These are phyloP conservation scores for Testicularia cyperi DNA, from an alignment of 1,284 basidiomycete genomes.

Conservation along the genomic window DNA sequence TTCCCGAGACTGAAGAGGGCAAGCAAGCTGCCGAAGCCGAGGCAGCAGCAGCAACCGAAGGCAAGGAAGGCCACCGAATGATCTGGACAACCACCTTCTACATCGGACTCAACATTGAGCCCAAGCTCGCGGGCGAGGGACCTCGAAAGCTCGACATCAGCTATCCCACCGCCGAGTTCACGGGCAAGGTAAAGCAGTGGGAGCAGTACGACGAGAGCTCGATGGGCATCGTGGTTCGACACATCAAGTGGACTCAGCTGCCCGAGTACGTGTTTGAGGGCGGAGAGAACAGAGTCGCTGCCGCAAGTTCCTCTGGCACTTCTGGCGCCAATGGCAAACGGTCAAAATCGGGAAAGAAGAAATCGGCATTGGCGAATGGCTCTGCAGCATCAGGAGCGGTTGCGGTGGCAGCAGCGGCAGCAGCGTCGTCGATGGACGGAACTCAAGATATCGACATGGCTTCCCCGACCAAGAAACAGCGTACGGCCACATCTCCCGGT, in stretches of 20 bases:
- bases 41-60: conserved; percentile 40
- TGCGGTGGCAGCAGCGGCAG: conserved; percentile 1
- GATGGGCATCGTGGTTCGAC: conserved; percentile 92
- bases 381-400: conserved; percentile 1
- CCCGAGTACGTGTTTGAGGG: conserved; percentile 79
- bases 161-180: conserved; percentile 93
- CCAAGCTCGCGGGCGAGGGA: conserved; percentile 67
- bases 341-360: conserved; percentile 70
- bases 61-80: conserved; percentile 66
- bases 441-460: conserved; percentile 27
- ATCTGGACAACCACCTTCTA: conserved; percentile 95
- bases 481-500: neutral
- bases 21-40: conserved; percentile 42
- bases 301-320: conserved; percentile 71
- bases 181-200: conserved; percentile 92
- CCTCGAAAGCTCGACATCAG: conserved; percentile 85
- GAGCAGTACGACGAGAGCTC: conserved; percentile 87
- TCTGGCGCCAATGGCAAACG: conserved; percentile 72
- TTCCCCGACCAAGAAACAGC: conserved; percentile 36
- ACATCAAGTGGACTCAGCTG: conserved; percentile 85
- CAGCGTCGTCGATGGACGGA: conserved; percentile 18
- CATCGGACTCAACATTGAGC: conserved; percentile 89
- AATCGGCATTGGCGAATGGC: conserved; percentile 10
- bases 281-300: conserved; percentile 61
- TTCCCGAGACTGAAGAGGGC: conserved; percentile 43